phyloP scores from a whole-genome alignment of 495 filamentous ascomycete species.

The Daldinia vernicosa region DNA sequence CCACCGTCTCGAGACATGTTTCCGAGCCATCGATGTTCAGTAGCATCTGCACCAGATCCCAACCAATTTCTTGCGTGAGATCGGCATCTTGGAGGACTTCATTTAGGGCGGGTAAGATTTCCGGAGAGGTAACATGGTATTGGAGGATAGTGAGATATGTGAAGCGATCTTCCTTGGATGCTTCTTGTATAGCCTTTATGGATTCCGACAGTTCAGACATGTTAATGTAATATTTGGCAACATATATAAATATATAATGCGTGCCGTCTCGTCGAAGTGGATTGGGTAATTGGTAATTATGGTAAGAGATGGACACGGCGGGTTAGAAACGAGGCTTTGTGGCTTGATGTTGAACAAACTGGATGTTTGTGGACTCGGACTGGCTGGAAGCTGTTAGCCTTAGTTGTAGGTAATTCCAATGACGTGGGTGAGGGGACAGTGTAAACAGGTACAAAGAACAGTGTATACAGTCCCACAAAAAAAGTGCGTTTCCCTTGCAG shows the following conservation, averaged over 20 bases:
- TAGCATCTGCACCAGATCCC: constrained; percentile 91
- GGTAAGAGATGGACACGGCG: background rate
- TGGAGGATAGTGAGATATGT: constrained; percentile 91
- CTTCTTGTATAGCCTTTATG: constrained; percentile 43
- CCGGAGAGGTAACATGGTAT: constrained; percentile 76
- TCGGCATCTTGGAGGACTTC: constrained; percentile 81
- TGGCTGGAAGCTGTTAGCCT: background rate
- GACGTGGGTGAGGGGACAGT: constrained; percentile 36
- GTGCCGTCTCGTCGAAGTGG: background rate
- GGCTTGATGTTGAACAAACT: constrained; percentile 2
- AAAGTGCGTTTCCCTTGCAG: background rate
- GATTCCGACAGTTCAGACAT: constrained; percentile 46
- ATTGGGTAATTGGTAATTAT: background rate
- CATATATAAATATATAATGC: background rate
- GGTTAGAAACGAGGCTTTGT: background rate
- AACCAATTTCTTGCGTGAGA: constrained; percentile 90
- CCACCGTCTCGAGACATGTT: constrained; percentile 77
- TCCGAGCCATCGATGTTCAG: constrained; percentile 78
- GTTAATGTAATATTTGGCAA: background rate
- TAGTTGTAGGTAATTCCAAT: constrained; percentile 17
- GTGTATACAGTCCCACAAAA: constrained; percentile 10
- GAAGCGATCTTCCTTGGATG: constrained; percentile 68
- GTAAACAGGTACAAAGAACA: constrained; percentile 16
- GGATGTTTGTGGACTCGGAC: background rate
- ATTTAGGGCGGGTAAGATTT: constrained; percentile 78